These are phyloP conservation scores for Phytophthora ohioensis DNA, from an alignment of 352 stramenopile genomes.

Conservation along the genomic window DNA sequence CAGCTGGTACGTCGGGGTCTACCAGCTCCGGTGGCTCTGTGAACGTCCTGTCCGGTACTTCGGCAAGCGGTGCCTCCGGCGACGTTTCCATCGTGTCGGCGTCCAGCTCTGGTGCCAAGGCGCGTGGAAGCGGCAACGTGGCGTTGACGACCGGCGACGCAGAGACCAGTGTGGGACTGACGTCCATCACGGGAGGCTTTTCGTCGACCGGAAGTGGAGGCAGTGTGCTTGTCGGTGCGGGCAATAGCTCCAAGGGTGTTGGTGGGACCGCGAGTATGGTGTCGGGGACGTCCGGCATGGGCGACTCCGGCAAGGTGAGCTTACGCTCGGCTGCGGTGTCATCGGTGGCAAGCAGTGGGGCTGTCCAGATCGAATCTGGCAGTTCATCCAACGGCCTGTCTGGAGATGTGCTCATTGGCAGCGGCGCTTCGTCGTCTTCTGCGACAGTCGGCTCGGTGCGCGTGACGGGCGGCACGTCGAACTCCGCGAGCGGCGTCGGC, in stretches of 20 bases:
- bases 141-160: slow-evolving; percentile 22
- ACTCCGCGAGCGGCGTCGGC: slow-evolving; percentile 20
- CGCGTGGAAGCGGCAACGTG: slow-evolving; percentile 23
- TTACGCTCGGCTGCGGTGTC: slow-evolving; percentile 25
- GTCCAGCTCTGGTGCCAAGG: slow-evolving; percentile 16
- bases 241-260: slow-evolving; percentile 19
- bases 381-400: slow-evolving; percentile 20
- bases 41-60: slow-evolving; percentile 17
- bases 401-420: slow-evolving; percentile 23
- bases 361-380: slow-evolving; percentile 25
- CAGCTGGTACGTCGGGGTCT: slow-evolving; percentile 15
- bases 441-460: slow-evolving; percentile 18
- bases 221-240: slow-evolving; percentile 16
- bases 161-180: slow-evolving; percentile 25
- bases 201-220: slow-evolving; percentile 24
- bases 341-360: slow-evolving; percentile 26
- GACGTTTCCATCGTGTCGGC: slow-evolving; percentile 22
- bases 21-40: slow-evolving; percentile 22
- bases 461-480: slow-evolving; percentile 17
- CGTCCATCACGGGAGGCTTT: slow-evolving; percentile 22
- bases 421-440: slow-evolving; percentile 27
- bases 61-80: slow-evolving; percentile 11
- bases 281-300: slow-evolving; percentile 19
- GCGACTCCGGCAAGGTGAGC: slow-evolving; percentile 22
- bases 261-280: slow-evolving; percentile 25